Evolutionary conservation across 371 early-diverging fungal genomes (phyloP), one percentile per base, ranked within the genome.

Genomic region (Mucor indicus): DNA sequence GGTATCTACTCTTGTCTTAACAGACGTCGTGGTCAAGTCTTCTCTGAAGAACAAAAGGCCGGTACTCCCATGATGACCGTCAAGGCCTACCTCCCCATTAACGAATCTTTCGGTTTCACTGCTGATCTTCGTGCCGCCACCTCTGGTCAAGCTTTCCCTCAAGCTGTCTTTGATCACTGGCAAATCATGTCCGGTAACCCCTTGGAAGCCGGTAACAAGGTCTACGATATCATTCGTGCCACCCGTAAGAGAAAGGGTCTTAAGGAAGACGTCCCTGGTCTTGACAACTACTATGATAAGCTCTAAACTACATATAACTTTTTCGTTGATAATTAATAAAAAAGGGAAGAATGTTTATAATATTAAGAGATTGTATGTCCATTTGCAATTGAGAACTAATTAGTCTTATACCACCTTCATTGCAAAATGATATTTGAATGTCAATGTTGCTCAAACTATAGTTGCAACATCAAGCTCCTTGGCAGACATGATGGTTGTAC

Each of bases 81-180:
- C 80, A 95, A 93, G 83, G 99, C 96, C n/a, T 90, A 93, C 87
- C 79, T 99, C 67, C 99, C 99, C 60, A 88, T 99, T 63, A 90
- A 87, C 67, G 98, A 98, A 75, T 99, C 99, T 25, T 99, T 99
- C 80, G 99, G 99, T 57, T 98, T 99, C 87, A 96, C 97, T 53
- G 90, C 91, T 33, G 93, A 90, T 67, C 83, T 99, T 32, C 57
- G 57, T 57, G 46, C 57, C 22, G 57, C 64, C 61, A 92, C 94
- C 50, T 85, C 83, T 75, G 98, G 98, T 60, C 95, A 98, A 77
- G 99, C 99, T 44, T 97, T 98, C 95, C 96, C 97, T 62, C 98
- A 96, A 79, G 85, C 79, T 55, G 88, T 91, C 47, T 73, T 90
- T 55, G 84, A 85, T 62, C 92, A 93, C 80, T 93, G 93, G 93